Evolutionary conservation across 2,329 filamentous ascomycete genomes (phyloP).

Genomic region (Penicillium janthinellum): DNA sequence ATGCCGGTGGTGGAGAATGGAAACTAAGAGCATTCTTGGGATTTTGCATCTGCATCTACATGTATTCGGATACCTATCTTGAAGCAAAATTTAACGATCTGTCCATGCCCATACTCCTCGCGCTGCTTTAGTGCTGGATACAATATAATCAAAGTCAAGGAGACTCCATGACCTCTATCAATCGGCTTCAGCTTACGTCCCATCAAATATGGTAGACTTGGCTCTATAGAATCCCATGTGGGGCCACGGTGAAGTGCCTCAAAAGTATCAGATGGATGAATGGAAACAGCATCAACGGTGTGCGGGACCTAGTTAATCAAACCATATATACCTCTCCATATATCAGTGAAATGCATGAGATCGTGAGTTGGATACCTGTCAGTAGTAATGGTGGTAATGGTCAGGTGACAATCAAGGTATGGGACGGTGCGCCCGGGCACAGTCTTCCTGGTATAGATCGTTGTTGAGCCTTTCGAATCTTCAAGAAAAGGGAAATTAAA

Average conservation of each 20-base stretch:
- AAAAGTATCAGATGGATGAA: too few species aligned
- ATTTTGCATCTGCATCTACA: slow-evolving; percentile 10
- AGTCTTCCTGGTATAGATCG: too few species aligned
- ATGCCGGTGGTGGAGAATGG: slow-evolving; percentile 50
- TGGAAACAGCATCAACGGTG: neutral
- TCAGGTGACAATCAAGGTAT: too few species aligned
- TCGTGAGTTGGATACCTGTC: neutral
- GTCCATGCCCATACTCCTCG: slow-evolving; percentile 11
- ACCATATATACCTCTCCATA: neutral
- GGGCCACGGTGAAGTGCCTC: neutral
- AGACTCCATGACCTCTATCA: neutral
- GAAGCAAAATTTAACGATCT: slow-evolving; percentile 19
- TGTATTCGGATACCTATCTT: slow-evolving; percentile 13
- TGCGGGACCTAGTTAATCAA: neutral
- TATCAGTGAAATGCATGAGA: neutral
- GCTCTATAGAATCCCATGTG: neutral
- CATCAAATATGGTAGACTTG: neutral
- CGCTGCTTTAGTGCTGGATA: neutral
- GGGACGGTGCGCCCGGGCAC: too few species aligned
- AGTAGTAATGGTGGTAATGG: too few species aligned
- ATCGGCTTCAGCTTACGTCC: neutral
- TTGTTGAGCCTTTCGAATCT: too few species aligned
- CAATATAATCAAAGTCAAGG: neutral
- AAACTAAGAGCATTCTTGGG: slow-evolving; percentile 11
- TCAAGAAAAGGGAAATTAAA: too few species aligned